These are phyloP conservation scores for Coemansia sp. DNA, from an alignment of 192 early-diverging fungal genomes.

Conservation along the genomic window DNA sequence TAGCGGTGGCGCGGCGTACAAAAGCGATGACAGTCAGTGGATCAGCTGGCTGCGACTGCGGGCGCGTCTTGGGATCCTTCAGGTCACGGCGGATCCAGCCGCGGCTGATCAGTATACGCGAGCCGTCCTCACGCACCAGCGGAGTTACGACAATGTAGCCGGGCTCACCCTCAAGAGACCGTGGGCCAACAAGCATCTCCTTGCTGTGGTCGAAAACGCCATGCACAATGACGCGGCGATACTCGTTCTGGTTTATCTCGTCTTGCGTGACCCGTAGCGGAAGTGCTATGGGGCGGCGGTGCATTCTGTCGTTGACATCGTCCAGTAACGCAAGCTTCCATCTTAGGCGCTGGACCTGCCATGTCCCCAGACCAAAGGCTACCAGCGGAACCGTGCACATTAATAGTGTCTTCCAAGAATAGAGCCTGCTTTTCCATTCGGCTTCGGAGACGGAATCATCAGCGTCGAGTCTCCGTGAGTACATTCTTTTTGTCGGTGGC, in stretches of 20 bases:
- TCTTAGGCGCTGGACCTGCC: slow-evolving; percentile 84
- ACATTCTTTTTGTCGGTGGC: slow-evolving; percentile 1
- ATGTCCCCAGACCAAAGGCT: slow-evolving; percentile 71
- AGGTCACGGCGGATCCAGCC: slow-evolving; percentile 85
- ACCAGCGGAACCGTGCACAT: slow-evolving; percentile 44
- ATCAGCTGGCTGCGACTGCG: slow-evolving; percentile 56
- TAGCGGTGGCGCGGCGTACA: slow-evolving; percentile 56
- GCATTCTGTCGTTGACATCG: slow-evolving; percentile 62
- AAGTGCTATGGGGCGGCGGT: slow-evolving; percentile 67
- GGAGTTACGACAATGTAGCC: slow-evolving; percentile 80
- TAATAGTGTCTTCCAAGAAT: slow-evolving; percentile 54
- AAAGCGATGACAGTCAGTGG: slow-evolving; percentile 67
- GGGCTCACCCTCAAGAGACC: slow-evolving; percentile 65
- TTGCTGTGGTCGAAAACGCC: slow-evolving; percentile 70
- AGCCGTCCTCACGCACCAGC: slow-evolving; percentile 68
- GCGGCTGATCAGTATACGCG: slow-evolving; percentile 77
- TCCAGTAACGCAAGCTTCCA: slow-evolving; percentile 87
- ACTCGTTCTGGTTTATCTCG: slow-evolving; percentile 67
- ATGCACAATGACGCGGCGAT: slow-evolving; percentile 68
- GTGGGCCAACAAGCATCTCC: slow-evolving; percentile 83
- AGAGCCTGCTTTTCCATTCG: slow-evolving; percentile 46
- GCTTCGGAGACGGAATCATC: slow-evolving; percentile 45
- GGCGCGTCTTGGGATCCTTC: slow-evolving; percentile 57
- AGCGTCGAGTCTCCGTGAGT: slow-evolving; percentile 40
- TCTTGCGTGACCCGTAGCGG: slow-evolving; percentile 62